A percentile compares a stretch with the other conserved stretches of the same genome.
phyloP scores from a whole-genome alignment of 371 early-diverging fungal species.

The Actinomortierella wolfii region DNA sequence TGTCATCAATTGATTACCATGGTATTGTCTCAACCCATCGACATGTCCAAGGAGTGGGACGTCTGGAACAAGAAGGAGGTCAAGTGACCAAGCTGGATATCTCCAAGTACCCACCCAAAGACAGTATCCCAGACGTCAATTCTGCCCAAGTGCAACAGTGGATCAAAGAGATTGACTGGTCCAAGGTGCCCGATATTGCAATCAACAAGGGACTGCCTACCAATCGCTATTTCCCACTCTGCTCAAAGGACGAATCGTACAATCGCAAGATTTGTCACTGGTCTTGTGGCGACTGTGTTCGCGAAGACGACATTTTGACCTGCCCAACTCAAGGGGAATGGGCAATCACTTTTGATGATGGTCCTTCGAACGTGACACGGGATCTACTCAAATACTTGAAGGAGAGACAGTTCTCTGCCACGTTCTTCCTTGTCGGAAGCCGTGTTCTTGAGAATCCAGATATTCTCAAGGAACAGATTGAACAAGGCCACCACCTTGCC shows the following conservation, averaged over 20 bases:
- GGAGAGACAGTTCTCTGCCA: conserved; percentile 53
- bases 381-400: conserved; percentile 53
- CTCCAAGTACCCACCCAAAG: conserved; percentile 25
- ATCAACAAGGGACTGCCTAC: conserved; percentile 26
- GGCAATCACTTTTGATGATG: conserved; percentile 64
- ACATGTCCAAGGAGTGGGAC: neutral
- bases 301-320: conserved; percentile 22
- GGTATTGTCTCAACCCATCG: conserved; percentile 9
- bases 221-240: conserved; percentile 27
- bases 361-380: conserved; percentile 55
- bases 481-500: conserved; percentile 36
- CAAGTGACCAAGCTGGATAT: conserved; percentile 4
- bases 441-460: conserved; percentile 58
- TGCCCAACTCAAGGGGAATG: conserved; percentile 30
- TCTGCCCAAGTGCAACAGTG: conserved; percentile 55
- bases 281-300: conserved; percentile 41
- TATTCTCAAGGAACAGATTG: conserved; percentile 40
- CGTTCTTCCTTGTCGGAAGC: conserved; percentile 67
- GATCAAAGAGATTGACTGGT: conserved; percentile 51
- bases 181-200: conserved; percentile 46
- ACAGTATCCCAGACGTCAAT: conserved; percentile 35
- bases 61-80: neutral
- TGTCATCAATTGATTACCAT: conserved; percentile 4
- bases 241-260: conserved; percentile 13
- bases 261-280: conserved; percentile 31